Evolutionary conservation across 2,329 filamentous ascomycete genomes (phyloP), one percentile per base, ranked within the genome.

Genomic region (Trichoderma arundinaceum): DNA sequence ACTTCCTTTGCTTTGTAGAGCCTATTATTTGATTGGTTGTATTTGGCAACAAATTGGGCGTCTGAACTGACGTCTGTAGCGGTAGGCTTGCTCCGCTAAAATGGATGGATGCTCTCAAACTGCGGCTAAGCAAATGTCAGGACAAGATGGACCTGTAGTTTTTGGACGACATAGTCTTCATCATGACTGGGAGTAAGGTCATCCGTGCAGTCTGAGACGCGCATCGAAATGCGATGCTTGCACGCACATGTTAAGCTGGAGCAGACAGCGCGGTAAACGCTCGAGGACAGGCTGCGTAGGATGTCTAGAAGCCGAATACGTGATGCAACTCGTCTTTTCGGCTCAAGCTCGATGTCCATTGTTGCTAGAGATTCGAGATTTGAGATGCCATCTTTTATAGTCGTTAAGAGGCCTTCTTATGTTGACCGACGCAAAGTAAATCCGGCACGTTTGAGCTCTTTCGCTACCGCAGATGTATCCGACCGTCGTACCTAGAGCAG

Each of bases 271-370:
- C 32, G 49, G n/a, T 53, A 38, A 17, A 53, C 4, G n/a, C 49
- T 53, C 7, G 32, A 35, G 1, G 49, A 53, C 4, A 53, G n/a
- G 7, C 7, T 12, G 49, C n/a, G 49, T 19, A 53, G 8, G 28
- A 53, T 35, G n/a, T 53, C 13, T 10, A 53, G 33, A 13, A 53
- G 15, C 49, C 49, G 2, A 12, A 53, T 13, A 10, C 32, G 49
- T 3, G 49, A 53, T 19, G 32, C 38, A 0, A 53, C n/a, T 19
- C 49, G n/a, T 38, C 49, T 53, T 12, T 38, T 17, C 2, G 49
- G 49, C 9, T 53, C 49, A 7, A 53, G 49, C n/a, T 38, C 32
- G n/a, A 53, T 53, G 7, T 53, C 19, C 32, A 52, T 52, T 33
- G 48, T 9, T 33, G 49, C 33, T 6, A 53, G 33, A 53, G 32